Evolutionary conservation across 108 stramenopile genomes (phyloP).

Genomic region (Seminavis robusta): DNA sequence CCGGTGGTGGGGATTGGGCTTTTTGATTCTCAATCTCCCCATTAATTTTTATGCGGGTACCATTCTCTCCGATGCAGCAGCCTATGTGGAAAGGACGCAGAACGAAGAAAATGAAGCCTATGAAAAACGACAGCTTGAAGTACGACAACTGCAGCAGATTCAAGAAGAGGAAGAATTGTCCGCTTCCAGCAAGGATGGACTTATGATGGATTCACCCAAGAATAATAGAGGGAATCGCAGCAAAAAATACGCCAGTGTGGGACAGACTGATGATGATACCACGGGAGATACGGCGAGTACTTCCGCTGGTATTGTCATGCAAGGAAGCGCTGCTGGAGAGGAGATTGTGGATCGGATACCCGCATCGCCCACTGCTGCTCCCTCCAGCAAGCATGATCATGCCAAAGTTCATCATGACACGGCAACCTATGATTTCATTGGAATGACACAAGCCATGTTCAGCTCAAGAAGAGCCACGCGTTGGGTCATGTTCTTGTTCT

Average conservation of each 20-base stretch:
- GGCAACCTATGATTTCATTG: slow-evolving; percentile 69
- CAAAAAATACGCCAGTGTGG: too few relatives aligned
- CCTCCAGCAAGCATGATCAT: slow-evolving; percentile 4
- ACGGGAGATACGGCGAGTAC: too few relatives aligned
- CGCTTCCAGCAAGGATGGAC: background rate
- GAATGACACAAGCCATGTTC: slow-evolving; percentile 58
- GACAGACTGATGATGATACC: too few relatives aligned
- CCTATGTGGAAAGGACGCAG: slow-evolving; percentile 37
- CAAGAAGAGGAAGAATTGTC: background rate
- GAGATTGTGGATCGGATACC: too few relatives aligned
- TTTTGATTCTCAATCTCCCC: slow-evolving; percentile 52
- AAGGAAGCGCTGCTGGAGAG: background rate
- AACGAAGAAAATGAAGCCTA: slow-evolving; percentile 1
- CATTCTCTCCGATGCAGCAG: slow-evolving; percentile 42
- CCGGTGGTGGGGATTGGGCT: slow-evolving; percentile 33
- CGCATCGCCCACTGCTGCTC: slow-evolving; percentile 4
- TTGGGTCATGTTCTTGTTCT: slow-evolving; percentile 53
- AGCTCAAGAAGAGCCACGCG: slow-evolving; percentile 13
- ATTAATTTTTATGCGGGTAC: slow-evolving; percentile 64
- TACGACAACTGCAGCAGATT: background rate
- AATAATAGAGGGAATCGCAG: too few relatives aligned
- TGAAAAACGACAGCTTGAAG: background rate
- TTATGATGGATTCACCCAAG: background rate
- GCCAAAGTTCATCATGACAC: slow-evolving; percentile 31
- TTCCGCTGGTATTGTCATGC: background rate